These are phyloP conservation scores for Pittosporum tobira DNA, from an alignment of 129 eudicot genomes.

Conservation along the genomic window DNA sequence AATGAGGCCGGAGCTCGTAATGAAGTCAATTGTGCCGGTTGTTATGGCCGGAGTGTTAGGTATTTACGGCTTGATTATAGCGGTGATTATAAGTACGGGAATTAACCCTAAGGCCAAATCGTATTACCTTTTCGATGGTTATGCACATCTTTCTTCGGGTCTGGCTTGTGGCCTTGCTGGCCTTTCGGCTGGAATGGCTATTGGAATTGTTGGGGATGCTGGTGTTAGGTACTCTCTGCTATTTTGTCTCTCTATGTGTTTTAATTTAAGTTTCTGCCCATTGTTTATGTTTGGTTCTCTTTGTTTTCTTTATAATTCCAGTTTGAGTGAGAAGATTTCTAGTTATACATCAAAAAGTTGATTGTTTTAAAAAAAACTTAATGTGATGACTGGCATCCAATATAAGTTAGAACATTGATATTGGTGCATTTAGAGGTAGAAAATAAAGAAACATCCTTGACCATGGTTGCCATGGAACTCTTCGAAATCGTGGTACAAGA, in stretches of 20 bases:
- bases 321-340: too few relatives aligned
- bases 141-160: conserved; percentile 42
- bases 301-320: too few relatives aligned
- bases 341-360: too few relatives aligned
- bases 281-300: too few relatives aligned
- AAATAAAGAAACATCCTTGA: too few relatives aligned
- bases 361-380: too few relatives aligned
- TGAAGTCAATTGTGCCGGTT: conserved; percentile 46
- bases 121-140: conserved; percentile 34
- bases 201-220: conserved; percentile 41
- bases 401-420: too few relatives aligned
- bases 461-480: too few relatives aligned
- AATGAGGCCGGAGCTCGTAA: conserved; percentile 45
- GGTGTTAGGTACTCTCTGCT: conserved; percentile 29
- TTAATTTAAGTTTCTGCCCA: neutral
- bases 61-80: conserved; percentile 41
- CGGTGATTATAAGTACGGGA: conserved; percentile 39
- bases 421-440: too few relatives aligned
- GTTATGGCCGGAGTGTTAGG: conserved; percentile 50
- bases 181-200: conserved; percentile 42
- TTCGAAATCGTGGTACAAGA: too few relatives aligned
- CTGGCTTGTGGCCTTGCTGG: conserved; percentile 50
- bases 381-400: too few relatives aligned
- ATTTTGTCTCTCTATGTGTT: neutral
- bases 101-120: conserved; percentile 34